Evolutionary conservation across 768 basidiomycete species (phyloP).

Genomic region (Leccinum aurantiacum): DNA sequence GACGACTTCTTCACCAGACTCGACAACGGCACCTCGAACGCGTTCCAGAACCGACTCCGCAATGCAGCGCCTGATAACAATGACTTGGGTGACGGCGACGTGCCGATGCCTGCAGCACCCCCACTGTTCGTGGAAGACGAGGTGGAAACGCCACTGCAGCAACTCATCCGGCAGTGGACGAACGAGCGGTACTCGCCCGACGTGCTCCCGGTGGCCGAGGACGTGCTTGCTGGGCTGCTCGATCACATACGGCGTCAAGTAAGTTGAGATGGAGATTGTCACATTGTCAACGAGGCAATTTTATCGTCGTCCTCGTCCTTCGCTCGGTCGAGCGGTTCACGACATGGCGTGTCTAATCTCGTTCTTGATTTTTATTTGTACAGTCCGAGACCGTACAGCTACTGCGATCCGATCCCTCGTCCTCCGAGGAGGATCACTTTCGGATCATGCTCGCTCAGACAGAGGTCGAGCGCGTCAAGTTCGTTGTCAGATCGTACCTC

Average conservation of each 20-base stretch:
- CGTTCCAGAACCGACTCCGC: conserved; percentile 40
- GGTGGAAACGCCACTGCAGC: conserved; percentile 60
- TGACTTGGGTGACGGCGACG: conserved; percentile 21
- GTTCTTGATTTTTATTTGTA: not conserved
- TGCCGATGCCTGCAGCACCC: conserved; percentile 30
- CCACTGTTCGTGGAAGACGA: conserved; percentile 35
- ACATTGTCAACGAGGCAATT: too few species aligned
- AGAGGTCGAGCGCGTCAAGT: conserved; percentile 92
- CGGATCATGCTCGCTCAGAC: conserved; percentile 92
- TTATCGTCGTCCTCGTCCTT: not conserved
- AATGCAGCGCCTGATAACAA: conserved; percentile 32
- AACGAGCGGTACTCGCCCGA: conserved; percentile 84
- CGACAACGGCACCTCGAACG: conserved; percentile 7
- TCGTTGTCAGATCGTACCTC: conserved; percentile 86
- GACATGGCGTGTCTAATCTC: not conserved
- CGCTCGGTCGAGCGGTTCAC: not conserved
- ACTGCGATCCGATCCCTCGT: conserved; percentile 75
- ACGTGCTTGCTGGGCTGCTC: conserved; percentile 60
- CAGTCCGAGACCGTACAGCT: conserved; percentile 79
- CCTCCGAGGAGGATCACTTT: conserved; percentile 92
- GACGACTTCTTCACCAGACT: conserved; percentile 32
- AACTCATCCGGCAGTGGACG: conserved; percentile 80
- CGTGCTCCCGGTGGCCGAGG: conserved; percentile 71
- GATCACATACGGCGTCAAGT: conserved; percentile 86
- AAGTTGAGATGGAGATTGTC: conserved; percentile 22